A percentile compares a stretch with the other conserved stretches of the same genome.
Conservation (phyloP, 441 rosid species). For the Populus tomentosa region DNA sequence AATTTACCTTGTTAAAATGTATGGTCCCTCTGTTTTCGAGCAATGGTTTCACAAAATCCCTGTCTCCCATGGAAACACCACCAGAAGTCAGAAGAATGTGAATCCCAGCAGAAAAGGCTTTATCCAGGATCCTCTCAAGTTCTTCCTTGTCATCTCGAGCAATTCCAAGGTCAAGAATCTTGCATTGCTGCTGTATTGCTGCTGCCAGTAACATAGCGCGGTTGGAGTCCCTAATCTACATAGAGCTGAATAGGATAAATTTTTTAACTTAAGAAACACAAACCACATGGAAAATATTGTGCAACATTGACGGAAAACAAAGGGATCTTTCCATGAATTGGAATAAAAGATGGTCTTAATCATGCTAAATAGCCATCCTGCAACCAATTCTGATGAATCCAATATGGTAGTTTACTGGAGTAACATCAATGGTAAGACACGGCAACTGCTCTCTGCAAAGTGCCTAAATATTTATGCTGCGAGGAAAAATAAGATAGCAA, state of each 20-base stretch:
- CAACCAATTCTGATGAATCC: background rate
- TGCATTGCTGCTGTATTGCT: slow-evolving; percentile 71
- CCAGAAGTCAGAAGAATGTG: slow-evolving; percentile 90
- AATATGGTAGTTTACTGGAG: background rate
- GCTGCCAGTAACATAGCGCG: slow-evolving; percentile 89
- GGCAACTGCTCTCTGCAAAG: background rate
- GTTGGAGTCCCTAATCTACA: slow-evolving; percentile 95
- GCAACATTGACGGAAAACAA: background rate
- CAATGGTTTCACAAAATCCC: slow-evolving; percentile 83
- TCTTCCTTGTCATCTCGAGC: slow-evolving; percentile 71
- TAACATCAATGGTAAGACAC: background rate
- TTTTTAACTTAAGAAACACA: slow-evolving; percentile 4
- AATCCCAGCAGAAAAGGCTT: slow-evolving; percentile 57
- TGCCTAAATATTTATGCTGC: background rate
- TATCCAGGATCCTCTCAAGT: slow-evolving; percentile 58
- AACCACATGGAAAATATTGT: slow-evolving; percentile 9
- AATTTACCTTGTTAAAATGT: slow-evolving; percentile 68
- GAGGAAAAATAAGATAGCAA: background rate
- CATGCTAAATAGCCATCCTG: background rate
- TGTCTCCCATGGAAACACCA: slow-evolving; percentile 99
- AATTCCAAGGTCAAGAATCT: slow-evolving; percentile 80
- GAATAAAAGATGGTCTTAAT: background rate
- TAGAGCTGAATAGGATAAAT: slow-evolving; percentile 19
- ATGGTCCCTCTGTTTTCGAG: slow-evolving; percentile 70
- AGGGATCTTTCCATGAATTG: background rate